Conservation (phyloP, 176 grass and related monocot genomes). For the Dendrocalamus sinicus region DNA sequence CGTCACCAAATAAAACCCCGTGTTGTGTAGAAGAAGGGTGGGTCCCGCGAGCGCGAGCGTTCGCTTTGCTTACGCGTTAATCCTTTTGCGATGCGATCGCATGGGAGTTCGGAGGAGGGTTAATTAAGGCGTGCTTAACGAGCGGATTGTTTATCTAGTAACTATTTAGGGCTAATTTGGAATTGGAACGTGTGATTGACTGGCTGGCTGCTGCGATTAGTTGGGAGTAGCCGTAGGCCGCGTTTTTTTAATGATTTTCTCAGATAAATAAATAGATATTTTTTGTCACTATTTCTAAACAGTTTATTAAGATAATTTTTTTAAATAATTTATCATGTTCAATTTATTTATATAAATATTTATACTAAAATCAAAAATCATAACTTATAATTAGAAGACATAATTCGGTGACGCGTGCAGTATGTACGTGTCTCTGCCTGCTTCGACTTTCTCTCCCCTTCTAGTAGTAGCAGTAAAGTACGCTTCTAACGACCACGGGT, state of each 20-base stretch:
- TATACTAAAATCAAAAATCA: no score
- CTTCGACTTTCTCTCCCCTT: not conserved
- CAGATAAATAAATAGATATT: no score
- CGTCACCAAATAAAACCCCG: constrained; percentile 52
- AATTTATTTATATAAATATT: no score
- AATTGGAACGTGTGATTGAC: not conserved
- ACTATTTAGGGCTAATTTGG: not conserved
- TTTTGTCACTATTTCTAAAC: no score
- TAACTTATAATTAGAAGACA: rapidly evolving
- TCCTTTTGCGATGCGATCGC: not conserved
- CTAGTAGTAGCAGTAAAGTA: not conserved
- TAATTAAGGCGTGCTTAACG: constrained; percentile 34
- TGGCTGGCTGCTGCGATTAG: not conserved
- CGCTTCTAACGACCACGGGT: constrained; percentile 2
- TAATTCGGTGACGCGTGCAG: not conserved
- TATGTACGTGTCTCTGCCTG: not conserved
- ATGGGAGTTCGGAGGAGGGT: not conserved
- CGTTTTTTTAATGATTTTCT: no score
- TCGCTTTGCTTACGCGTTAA: constrained; percentile 38
- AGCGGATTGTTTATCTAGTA: not conserved
- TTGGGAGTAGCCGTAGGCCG: not conserved
- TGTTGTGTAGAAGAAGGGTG: not conserved
- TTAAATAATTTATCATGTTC: no score
- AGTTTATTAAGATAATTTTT: no score
- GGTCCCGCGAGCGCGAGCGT: constrained; percentile 29